A percentile compares a stretch with the other conserved stretches of the same genome.
phyloP scores from a whole-genome alignment of 1,139 yeast genomes.

The Blastobotrys elegans region DNA sequence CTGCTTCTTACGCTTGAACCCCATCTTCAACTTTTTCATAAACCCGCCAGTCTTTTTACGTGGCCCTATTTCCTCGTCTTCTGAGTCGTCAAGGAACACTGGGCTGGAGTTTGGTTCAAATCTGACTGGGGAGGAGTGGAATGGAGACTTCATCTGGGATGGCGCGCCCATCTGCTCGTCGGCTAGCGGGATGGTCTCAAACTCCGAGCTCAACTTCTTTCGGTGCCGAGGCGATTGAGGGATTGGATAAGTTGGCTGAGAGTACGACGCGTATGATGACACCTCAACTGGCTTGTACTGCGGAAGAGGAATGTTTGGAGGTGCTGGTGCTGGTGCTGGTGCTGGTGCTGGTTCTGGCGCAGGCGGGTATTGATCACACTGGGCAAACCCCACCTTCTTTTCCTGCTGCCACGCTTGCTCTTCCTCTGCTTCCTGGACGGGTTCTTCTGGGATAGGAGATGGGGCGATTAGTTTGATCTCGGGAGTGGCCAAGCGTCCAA shows the following conservation, averaged over 20 bases:
- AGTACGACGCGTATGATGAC: too few species aligned
- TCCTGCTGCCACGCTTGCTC: not conserved
- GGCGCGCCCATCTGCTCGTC: not conserved
- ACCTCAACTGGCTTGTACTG: not conserved
- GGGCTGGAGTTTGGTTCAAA: slow-evolving; percentile 2
- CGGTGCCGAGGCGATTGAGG: too few species aligned
- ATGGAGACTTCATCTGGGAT: slow-evolving; percentile 7
- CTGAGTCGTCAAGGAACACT: slow-evolving; percentile 11
- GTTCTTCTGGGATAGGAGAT: not conserved
- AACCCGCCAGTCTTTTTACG: slow-evolving; percentile 9
- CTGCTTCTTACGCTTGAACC: slow-evolving; percentile 16
- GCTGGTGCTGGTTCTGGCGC: not conserved
- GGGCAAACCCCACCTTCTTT: not conserved
- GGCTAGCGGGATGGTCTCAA: slow-evolving; percentile 29
- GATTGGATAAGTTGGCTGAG: too few species aligned
- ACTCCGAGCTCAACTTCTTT: slow-evolving; percentile 20
- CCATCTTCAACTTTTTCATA: slow-evolving; percentile 20
- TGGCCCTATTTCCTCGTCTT: slow-evolving; percentile 1
- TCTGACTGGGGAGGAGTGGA: slow-evolving; percentile 7
- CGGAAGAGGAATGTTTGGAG: slow-evolving; percentile 3
- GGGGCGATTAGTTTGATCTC: slow-evolving; percentile 7
- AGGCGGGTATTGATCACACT: not conserved
- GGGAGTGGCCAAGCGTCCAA: not conserved
- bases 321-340: not conserved
- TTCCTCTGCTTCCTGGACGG: not conserved